These are phyloP conservation scores for Eremothecium coryli DNA, from an alignment of 1,139 yeast species.

Conservation along the genomic window DNA sequence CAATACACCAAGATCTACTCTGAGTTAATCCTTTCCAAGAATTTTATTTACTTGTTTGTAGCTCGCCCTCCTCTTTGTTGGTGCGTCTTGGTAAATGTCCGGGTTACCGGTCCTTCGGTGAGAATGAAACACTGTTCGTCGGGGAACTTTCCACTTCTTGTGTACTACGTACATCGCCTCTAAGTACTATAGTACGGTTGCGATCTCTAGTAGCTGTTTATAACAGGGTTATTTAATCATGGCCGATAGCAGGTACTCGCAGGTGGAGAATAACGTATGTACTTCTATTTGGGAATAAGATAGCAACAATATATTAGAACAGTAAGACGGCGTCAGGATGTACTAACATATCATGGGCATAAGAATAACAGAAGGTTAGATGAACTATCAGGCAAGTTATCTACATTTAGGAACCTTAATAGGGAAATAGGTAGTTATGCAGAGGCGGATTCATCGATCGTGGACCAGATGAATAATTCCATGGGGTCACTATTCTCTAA, in stretches of 20 bases:
- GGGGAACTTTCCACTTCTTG: no score
- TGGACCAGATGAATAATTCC: conserved; percentile 51
- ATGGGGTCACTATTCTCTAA: conserved; percentile 52
- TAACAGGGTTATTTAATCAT: no score
- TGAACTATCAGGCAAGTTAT: conserved; percentile 50
- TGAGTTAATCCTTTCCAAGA: conserved; percentile 16
- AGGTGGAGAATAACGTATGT: conserved; percentile 35
- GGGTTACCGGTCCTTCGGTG: no score
- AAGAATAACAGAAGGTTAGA: conserved; percentile 53
- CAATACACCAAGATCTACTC: conserved; percentile 35
- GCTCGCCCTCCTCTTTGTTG: no score
- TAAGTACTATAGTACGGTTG: no score
- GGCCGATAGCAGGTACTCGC: conserved; percentile 37
- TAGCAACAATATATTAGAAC: not conserved
- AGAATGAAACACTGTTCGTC: no score
- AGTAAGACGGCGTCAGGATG: not conserved
- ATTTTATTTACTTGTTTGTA: no score
- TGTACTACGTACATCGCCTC: no score
- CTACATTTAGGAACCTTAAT: conserved; percentile 52
- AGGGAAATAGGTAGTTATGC: conserved; percentile 58
- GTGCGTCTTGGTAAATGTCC: no score
- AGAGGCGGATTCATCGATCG: conserved; percentile 42
- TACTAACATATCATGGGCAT: conserved; percentile 1
- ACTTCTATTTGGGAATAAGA: no score
- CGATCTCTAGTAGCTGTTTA: no score